Conservation (phyloP, 2,329 filamentous ascomycete genomes). For the Epichloe coenophiala region DNA sequence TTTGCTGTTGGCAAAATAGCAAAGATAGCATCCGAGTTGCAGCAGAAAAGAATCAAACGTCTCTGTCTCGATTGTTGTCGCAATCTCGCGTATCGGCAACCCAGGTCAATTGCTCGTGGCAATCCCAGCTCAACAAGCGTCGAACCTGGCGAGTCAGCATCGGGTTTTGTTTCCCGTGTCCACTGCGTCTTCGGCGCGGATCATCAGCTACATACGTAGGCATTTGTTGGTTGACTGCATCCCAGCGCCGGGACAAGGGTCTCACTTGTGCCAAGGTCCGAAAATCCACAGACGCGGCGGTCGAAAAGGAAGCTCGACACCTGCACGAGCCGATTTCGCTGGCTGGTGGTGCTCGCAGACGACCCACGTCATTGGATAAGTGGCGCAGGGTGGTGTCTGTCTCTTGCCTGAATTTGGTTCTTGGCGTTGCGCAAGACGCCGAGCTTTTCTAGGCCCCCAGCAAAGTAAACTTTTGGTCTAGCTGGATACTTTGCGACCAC, state of each 20-base stretch:
- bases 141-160: background rate
- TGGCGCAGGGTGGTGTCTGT: background rate
- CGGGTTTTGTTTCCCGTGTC: background rate
- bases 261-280: background rate
- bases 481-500: background rate
- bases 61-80: background rate
- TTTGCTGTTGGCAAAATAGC: too few relatives aligned
- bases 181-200: background rate
- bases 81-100: background rate
- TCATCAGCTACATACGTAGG: background rate
- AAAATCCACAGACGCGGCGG: background rate
- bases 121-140: background rate
- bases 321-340: slow-evolving; percentile 11
- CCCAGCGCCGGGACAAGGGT: background rate
- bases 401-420: too few relatives aligned
- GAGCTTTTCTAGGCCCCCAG: too few relatives aligned
- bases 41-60: too few relatives aligned
- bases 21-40: too few relatives aligned
- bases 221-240: background rate
- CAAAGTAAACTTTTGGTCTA: too few relatives aligned
- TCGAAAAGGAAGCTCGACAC: background rate
- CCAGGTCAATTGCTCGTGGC: background rate
- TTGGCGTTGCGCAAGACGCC: too few relatives aligned
- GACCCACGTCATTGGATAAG: slow-evolving; percentile 6
- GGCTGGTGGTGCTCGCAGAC: slow-evolving; percentile 4